A percentile compares a stretch with the other conserved stretches of the same genome.
Conservation (phyloP, 2,329 filamentous ascomycete genomes). For the Nectriaceae sp. region DNA sequence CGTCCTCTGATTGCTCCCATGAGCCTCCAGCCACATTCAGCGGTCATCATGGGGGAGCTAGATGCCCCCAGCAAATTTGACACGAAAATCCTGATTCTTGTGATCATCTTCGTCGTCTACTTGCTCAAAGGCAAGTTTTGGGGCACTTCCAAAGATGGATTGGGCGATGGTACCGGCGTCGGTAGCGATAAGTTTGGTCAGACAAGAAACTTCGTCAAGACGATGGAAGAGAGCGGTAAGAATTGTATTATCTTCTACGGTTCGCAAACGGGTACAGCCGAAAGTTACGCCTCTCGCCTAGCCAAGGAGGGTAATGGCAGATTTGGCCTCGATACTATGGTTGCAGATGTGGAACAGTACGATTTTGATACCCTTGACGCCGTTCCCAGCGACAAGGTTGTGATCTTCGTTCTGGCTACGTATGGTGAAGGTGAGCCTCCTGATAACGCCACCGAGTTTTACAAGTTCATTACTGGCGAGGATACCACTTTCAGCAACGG, state of each 20-base stretch:
- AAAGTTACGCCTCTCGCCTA: conserved; percentile 8
- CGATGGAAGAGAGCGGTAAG: not conserved
- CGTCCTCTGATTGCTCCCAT: too few relatives aligned
- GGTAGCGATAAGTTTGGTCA: too few relatives aligned
- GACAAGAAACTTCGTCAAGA: not conserved
- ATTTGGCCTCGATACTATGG: conserved; percentile 11
- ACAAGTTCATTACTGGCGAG: conserved; percentile 21
- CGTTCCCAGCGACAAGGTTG: conserved; percentile 24
- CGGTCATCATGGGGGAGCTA: too few relatives aligned
- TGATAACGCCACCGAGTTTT: conserved; percentile 34
- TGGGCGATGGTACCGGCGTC: too few relatives aligned
- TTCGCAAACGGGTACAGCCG: conserved; percentile 13
- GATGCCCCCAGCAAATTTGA: too few relatives aligned
- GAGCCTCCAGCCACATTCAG: too few relatives aligned
- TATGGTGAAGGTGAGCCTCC: conserved; percentile 40
- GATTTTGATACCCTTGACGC: conserved; percentile 38
- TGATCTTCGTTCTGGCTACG: conserved; percentile 36
- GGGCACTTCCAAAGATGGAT: too few relatives aligned
- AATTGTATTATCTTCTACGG: conserved; percentile 10
- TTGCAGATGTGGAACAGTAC: conserved; percentile 46
- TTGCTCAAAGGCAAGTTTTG: too few relatives aligned
- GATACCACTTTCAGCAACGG: not conserved
- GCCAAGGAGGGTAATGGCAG: conserved; percentile 7
- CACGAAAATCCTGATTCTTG: too few relatives aligned
- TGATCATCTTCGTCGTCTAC: too few relatives aligned